These are phyloP conservation scores for Westerdykella aurantiaca DNA, from an alignment of 2,329 filamentous ascomycete species.

Conservation along the genomic window DNA sequence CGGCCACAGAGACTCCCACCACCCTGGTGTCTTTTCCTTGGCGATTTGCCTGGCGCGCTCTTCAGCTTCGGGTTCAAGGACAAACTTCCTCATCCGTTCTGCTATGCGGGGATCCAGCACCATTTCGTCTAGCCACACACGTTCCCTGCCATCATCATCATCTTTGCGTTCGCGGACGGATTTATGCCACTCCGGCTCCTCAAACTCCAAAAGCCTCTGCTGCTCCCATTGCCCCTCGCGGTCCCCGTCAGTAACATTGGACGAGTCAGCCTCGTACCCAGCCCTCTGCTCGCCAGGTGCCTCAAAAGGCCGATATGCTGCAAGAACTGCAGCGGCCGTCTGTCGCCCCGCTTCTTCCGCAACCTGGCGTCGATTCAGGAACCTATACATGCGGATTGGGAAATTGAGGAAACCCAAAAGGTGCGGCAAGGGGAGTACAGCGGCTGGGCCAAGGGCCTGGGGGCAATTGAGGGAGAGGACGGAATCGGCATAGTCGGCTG, in stretches of 20 bases:
- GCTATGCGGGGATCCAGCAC: conserved; percentile 71
- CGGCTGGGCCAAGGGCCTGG: conserved; percentile 64
- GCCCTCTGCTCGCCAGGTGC: conserved; percentile 13
- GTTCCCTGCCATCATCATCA: conserved; percentile 44
- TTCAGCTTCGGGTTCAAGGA: conserved; percentile 64
- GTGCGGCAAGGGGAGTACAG: conserved; percentile 74
- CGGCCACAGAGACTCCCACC: conserved; percentile 28
- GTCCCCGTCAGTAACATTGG: conserved; percentile 25
- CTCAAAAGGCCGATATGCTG: conserved; percentile 44
- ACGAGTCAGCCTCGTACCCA: not conserved
- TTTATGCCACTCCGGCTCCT: conserved; percentile 82
- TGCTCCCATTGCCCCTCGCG: conserved; percentile 52
- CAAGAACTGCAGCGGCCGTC: conserved; percentile 77
- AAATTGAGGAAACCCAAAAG: conserved; percentile 90
- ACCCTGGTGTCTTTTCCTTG: conserved; percentile 16
- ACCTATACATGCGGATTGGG: conserved; percentile 77
- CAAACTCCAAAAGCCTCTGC: conserved; percentile 57
- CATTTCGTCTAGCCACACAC: conserved; percentile 69
- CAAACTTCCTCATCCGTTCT: conserved; percentile 73
- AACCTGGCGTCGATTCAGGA: conserved; percentile 75
- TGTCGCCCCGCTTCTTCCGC: conserved; percentile 84
- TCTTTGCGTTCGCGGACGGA: conserved; percentile 55
- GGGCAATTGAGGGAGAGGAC: conserved; percentile 62
- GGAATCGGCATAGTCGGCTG: conserved; percentile 64
- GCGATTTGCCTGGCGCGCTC: conserved; percentile 47